Base-by-base conservation (phyloP, 345 rosid genomes). In the Eutrema yunnanense region DNA sequence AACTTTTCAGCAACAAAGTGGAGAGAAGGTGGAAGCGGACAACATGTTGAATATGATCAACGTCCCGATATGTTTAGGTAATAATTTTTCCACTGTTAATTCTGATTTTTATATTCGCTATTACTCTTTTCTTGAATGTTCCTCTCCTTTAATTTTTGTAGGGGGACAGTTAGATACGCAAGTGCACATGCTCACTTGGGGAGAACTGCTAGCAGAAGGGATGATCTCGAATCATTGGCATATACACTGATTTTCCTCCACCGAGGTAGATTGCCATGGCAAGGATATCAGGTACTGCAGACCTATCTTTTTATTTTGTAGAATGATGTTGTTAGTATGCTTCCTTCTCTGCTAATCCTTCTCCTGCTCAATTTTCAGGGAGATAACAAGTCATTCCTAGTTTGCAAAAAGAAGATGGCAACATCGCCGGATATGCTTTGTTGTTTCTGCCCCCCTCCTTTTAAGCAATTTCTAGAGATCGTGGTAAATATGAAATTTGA, bases 11-110 rank as follows among this genome's bases (percentile, higher is more conserved):
- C 99, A 64, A 88, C 99, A 50, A 92, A 87, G 77, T 96, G 99
- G 99, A 84, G 77, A 78, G 96, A 96, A 78, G 69, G 83, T 73
- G 75, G 87, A 43, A 86, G 78, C 22, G 97, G 98, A 57, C 79
- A 65, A 61, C 99, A 96, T 82, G 96, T 92, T 72, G 97, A 88
- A 26, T 96, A 96, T 85, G 99, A 96, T 79, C 99, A 96, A 69
- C 96, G 94, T 73, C 99, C 99, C 55, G 99, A 96, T 83, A 87
- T 96, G 87, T 96, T 96, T 80, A 92, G 99, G 99, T 83, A 67
- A 60, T 67, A 32, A 49, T 19, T 78, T n/a, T 47, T 75, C 68
- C 36, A 32, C 36, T 14, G 44, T 32, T 58, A 16, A 30, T 55
- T 46, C 9, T 26, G 13, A 13, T 44, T 22, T 59, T 30, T 34